Base-by-base conservation (phyloP, 176 grass and related monocot species). In the Cocos nucifera region DNA sequence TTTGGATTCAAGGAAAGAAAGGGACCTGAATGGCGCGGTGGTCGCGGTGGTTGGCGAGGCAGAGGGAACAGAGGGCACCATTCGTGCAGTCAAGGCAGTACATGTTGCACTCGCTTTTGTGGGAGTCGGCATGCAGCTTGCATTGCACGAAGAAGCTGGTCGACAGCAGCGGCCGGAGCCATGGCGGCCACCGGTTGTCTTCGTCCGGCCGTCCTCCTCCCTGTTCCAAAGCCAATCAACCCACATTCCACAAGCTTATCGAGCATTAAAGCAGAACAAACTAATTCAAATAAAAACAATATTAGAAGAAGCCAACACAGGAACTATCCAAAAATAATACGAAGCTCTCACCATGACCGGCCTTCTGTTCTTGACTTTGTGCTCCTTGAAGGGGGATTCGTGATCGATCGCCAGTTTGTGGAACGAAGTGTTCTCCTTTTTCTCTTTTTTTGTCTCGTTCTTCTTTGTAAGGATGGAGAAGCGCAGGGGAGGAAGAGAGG, bases 71-170 rank as follows among this genome's bases (percentile, higher is more conserved):
- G 55, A 97, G 87, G 16, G 83, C 80, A 65, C 84, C 92, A 64
- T 83, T 65, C 69, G 72, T 61, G 76, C 92, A 97, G 57, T 91
- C 87, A 62, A 97, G 83, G 77, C 92, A 97, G 78, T 82, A 97
- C 92, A 91, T 91, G 78, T 97, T 97, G 75, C 92, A 97, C 76
- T 91, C 91, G 53, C 83, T 85, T 72, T 87, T 96, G 80, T 85
- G 87, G 56, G 73, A 77, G 51, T 80, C 83, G 0, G 67, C 74
- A 73, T 97, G 92, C 24, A 61, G 59, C 56, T 79, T 71, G 87
- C 93, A 98, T 88, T 98, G 93, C 61, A 77, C 80, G 78, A 97
- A 97, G 92, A 97, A 97, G 44, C 61, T 75, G 35, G 92, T 83
- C 6, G 78, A 24, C 80, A 97, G 87, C 69, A 97, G 67, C 62